A percentile compares a stretch with the other conserved stretches of the same genome.
phyloP scores from a whole-genome alignment of 106 monocot genomes.

The Iris macrosiphon region DNA sequence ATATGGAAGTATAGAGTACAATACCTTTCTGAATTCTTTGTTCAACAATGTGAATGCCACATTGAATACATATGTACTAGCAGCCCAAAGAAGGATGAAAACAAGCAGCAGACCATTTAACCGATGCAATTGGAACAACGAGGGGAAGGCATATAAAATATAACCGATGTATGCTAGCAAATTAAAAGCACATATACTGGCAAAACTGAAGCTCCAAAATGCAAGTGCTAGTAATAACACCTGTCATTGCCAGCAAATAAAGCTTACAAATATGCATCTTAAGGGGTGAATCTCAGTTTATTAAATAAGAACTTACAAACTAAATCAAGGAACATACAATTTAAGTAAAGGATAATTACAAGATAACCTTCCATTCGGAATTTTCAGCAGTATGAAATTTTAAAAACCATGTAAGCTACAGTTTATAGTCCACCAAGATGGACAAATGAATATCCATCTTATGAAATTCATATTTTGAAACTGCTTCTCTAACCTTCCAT shows the following conservation, averaged over 20 bases:
- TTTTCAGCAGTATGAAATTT: too few relatives aligned
- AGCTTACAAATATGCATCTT: constrained; percentile 18
- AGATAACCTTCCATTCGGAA: too few relatives aligned
- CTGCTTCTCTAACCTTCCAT: too few relatives aligned
- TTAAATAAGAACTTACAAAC: too few relatives aligned
- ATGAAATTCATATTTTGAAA: too few relatives aligned
- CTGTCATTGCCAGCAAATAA: constrained; percentile 36
- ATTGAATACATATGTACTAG: constrained; percentile 90
- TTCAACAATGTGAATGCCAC: constrained; percentile 88
- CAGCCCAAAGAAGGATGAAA: constrained; percentile 95
- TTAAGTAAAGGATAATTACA: too few relatives aligned
- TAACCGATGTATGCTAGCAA: constrained; percentile 89
- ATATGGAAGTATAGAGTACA: background rate
- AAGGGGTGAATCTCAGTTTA: background rate
- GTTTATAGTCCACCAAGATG: too few relatives aligned
- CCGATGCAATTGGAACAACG: constrained; percentile 79
- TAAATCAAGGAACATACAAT: too few relatives aligned
- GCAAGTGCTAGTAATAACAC: constrained; percentile 88
- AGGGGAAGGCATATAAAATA: constrained; percentile 85
- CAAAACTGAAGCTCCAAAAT: constrained; percentile 94
- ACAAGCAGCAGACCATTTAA: constrained; percentile 92
- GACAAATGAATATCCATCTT: too few relatives aligned
- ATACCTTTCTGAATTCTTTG: constrained; percentile 82
- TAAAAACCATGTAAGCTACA: too few relatives aligned
- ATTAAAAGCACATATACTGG: constrained; percentile 90